Conservation (phyloP, 1,139 yeast species). For the Magnusiomyces fungicola region DNA sequence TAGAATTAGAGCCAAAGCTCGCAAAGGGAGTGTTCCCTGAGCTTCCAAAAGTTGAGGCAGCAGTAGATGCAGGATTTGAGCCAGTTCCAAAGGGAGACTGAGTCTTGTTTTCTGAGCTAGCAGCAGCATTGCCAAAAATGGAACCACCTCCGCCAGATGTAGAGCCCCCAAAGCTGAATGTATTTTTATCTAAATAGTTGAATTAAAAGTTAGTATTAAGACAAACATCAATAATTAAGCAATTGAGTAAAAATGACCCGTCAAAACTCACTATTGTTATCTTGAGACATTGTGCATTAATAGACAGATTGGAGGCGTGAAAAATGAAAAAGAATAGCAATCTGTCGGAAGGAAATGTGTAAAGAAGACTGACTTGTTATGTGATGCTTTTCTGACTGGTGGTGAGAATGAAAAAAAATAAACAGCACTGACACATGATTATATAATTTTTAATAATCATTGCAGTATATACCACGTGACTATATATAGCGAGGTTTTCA, state of each 20-base stretch:
- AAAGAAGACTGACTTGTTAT: too few relatives aligned
- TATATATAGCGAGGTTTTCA: too few relatives aligned
- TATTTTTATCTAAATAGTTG: too few relatives aligned
- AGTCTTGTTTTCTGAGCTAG: constrained; percentile 1
- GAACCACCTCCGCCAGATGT: neutral
- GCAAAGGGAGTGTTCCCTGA: constrained; percentile 16
- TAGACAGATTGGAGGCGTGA: too few relatives aligned
- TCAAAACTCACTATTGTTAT: neutral
- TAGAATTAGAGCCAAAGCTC: constrained; percentile 8
- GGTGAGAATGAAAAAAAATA: too few relatives aligned
- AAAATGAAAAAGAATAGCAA: too few relatives aligned
- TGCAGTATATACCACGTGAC: too few relatives aligned
- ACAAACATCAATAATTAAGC: neutral
- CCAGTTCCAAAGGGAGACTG: constrained; percentile 16
- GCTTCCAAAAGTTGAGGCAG: constrained; percentile 24
- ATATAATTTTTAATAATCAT: too few relatives aligned
- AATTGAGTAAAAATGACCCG: neutral
- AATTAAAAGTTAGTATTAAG: neutral
- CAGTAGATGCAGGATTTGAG: constrained; percentile 14
- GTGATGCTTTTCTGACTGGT: too few relatives aligned
- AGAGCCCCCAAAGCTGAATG: neutral
- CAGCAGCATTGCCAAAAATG: constrained; percentile 2
- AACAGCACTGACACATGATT: too few relatives aligned
- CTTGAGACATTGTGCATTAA: too few relatives aligned
- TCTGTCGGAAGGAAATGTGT: too few relatives aligned